These are phyloP conservation scores for Tuber borchii DNA, from an alignment of 495 filamentous ascomycete genomes.

Conservation along the genomic window DNA sequence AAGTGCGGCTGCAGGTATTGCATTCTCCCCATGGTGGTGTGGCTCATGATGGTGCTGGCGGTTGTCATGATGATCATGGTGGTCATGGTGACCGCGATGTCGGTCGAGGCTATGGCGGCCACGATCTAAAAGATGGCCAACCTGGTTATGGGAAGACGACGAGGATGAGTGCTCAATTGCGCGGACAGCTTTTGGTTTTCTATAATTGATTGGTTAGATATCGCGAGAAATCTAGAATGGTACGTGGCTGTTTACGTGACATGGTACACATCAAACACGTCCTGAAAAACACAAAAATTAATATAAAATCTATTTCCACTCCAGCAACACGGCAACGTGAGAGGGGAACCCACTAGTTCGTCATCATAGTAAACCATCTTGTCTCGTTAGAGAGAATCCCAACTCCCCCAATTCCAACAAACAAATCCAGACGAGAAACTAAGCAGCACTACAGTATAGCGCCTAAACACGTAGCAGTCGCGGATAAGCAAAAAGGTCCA, in stretches of 20 bases:
- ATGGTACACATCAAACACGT: conserved; percentile 7
- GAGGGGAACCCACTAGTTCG: not conserved
- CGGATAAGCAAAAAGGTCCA: not conserved
- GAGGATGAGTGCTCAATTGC: conserved; percentile 1
- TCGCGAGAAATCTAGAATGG: not conserved
- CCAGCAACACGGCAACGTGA: not conserved
- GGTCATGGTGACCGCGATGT: conserved; percentile 7
- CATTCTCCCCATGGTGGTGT: conserved; percentile 40
- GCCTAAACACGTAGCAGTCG: not conserved
- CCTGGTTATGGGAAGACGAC: not conserved
- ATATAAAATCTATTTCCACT: not conserved
- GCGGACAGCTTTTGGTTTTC: not conserved
- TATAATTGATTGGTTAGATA: conserved; percentile 3
- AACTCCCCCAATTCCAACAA: not conserved
- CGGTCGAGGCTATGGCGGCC: not conserved
- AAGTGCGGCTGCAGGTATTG: conserved; percentile 81
- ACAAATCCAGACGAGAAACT: not conserved
- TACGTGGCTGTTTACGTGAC: not conserved
- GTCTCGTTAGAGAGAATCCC: not conserved
- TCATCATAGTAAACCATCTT: conserved; percentile 3
- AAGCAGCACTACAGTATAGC: not conserved
- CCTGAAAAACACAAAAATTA: not conserved
- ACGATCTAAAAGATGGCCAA: not conserved
- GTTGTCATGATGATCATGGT: conserved; percentile 6
- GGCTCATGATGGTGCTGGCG: conserved; percentile 5